Conservation (phyloP, 139 green algal species). For the Tetradesmus obliquus region DNA sequence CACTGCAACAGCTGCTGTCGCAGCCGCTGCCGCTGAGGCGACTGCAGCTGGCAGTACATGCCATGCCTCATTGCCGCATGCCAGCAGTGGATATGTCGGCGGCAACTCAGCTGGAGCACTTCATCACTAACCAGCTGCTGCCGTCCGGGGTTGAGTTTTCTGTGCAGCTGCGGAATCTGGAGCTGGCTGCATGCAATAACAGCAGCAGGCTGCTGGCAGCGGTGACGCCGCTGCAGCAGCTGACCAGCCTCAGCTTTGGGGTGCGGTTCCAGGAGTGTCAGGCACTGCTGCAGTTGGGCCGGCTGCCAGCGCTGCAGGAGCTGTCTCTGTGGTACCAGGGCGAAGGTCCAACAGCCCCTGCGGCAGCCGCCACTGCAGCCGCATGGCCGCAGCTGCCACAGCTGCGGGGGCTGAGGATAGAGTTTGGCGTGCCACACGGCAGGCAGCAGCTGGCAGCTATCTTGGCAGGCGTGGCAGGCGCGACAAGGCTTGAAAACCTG, state of each 20-base stretch:
- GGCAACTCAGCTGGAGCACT: not conserved
- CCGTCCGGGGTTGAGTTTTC: not conserved
- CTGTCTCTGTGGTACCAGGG: not conserved
- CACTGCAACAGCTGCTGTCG: not conserved
- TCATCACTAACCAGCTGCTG: not conserved
- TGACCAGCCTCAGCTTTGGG: not conserved
- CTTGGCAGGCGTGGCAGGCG: not conserved
- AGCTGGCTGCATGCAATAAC: no score
- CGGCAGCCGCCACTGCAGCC: not conserved
- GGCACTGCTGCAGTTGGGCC: not conserved
- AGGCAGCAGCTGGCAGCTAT: not conserved
- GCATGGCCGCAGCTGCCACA: not conserved
- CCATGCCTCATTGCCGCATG: no score
- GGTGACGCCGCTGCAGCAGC: not conserved
- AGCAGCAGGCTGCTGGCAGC: not conserved
- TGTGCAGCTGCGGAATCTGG: not conserved
- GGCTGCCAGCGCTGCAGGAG: not conserved
- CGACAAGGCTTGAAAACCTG: not conserved
- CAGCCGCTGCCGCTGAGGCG: not conserved
- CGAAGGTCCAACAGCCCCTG: not conserved
- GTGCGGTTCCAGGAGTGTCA: not conserved
- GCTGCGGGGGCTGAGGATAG: not conserved
- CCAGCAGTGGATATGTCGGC: not conserved
- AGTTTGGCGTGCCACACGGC: no score
- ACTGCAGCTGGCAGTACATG: not conserved